Base-by-base conservation (phyloP, 352 stramenopile species). In the Phytophthora fragariae region DNA sequence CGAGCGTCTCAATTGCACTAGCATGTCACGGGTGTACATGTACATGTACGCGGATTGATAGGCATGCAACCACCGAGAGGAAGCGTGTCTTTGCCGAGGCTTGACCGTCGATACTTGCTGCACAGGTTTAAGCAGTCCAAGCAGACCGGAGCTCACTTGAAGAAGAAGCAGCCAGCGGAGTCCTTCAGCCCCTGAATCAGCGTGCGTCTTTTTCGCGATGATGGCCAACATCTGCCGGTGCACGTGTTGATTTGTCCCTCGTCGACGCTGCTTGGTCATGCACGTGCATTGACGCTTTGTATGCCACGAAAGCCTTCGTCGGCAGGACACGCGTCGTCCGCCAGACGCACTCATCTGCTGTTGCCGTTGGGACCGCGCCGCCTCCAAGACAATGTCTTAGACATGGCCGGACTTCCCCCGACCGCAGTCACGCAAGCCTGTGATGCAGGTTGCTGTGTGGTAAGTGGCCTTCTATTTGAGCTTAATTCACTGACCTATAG, bases 71-170 rank as follows among this genome's bases (percentile, higher is more conserved):
- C 39, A 63, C n/a, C 52, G 53, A 69, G 53, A 64, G 6, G 41
- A 14, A 66, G 31, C 56, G 68, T 75, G 46, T 75, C 68, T 75
- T 75, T 75, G 47, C 62, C 31, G 62, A 55, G 56, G 62, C 44
- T 50, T 15, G 44, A 9, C n/a, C 10, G 14, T 57, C 54, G n/a
- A 70, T 50, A 66, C 49, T 62, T 56, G 31, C 24, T 50, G 44
- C 44, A 50, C 14, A 15, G n/a, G 15, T 52, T 70, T 29, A 49
- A 50, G 29, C 35, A 57, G 15, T 61, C 57, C 65, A 61, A 62
- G 1, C 61, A 57, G 46, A 4, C 19, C 7, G 29, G 2, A 12
- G 29, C 11, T 15, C 57, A 63, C 68, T 70, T 33, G 41, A 19
- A 66, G 33, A 50, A 57, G 59, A 58, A 15, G 44, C 24, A 15